A percentile compares a stretch with the other conserved stretches of the same genome.
These are phyloP conservation scores for Graphilbum fragrans DNA, from an alignment of 2,329 filamentous ascomycete genomes.

Conservation along the genomic window DNA sequence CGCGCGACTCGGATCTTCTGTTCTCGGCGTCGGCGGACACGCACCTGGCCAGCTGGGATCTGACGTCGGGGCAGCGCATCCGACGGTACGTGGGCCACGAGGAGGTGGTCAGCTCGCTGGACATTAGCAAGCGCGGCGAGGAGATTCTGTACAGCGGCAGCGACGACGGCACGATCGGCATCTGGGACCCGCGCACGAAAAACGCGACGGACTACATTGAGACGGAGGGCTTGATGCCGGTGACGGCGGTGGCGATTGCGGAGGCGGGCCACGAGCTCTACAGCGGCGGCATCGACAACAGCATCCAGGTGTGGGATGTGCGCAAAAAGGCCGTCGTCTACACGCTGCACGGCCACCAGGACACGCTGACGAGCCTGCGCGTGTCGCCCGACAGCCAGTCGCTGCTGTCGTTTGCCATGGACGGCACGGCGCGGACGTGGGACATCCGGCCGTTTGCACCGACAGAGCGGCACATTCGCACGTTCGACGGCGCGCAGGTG, in stretches of 20 bases:
- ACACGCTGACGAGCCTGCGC: slow-evolving; percentile 80
- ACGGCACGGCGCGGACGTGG: slow-evolving; percentile 90
- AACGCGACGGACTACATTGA: slow-evolving; percentile 78
- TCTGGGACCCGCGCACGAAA: slow-evolving; percentile 93
- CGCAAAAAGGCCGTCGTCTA: slow-evolving; percentile 84
- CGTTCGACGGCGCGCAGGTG: slow-evolving; percentile 81
- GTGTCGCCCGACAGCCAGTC: slow-evolving; percentile 91
- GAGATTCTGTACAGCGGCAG: slow-evolving; percentile 84
- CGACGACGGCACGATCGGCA: slow-evolving; percentile 85
- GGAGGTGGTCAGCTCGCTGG: slow-evolving; percentile 87
- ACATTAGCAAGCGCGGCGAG: slow-evolving; percentile 79
- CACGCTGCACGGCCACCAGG: slow-evolving; percentile 76
- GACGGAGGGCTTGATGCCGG: slow-evolving; percentile 62
- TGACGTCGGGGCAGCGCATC: slow-evolving; percentile 85
- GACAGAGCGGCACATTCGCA: slow-evolving; percentile 69
- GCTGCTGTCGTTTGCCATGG: slow-evolving; percentile 83
- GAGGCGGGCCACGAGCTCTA: slow-evolving; percentile 95
- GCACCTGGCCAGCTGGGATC: slow-evolving; percentile 88
- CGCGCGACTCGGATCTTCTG: slow-evolving; percentile 78
- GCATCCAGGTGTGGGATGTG: slow-evolving; percentile 94
- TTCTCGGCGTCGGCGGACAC: slow-evolving; percentile 91
- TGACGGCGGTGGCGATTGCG: slow-evolving; percentile 83
- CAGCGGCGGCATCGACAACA: slow-evolving; percentile 89
- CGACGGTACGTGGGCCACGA: slow-evolving; percentile 87
- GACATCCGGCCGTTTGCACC: slow-evolving; percentile 92